These are phyloP conservation scores for Penicillium tannophilum DNA, from an alignment of 495 filamentous ascomycete species.

Conservation along the genomic window DNA sequence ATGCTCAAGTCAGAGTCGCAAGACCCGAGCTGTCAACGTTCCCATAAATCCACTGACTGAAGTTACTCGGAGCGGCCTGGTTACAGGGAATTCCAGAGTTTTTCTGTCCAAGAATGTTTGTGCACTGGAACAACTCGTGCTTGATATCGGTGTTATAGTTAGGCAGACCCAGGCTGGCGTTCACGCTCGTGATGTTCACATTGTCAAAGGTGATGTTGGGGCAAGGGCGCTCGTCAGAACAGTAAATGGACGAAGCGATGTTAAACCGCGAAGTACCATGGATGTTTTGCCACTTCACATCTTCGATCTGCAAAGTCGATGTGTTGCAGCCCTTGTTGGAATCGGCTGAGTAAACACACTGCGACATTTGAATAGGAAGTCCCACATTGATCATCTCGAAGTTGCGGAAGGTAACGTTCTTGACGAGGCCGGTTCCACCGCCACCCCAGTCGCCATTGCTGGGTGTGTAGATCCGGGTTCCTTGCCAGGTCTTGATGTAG, in stretches of 20 bases:
- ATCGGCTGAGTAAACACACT: constrained; percentile 55
- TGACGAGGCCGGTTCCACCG: constrained; percentile 38
- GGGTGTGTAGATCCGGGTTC: constrained; percentile 26
- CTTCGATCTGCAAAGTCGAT: constrained; percentile 47
- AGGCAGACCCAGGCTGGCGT: constrained; percentile 19
- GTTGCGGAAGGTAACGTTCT: constrained; percentile 55
- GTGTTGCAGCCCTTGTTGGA: constrained; percentile 47
- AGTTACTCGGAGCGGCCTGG: constrained; percentile 25
- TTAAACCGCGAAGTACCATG: constrained; percentile 57
- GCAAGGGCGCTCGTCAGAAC: constrained; percentile 47
- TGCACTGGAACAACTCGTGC: constrained; percentile 26
- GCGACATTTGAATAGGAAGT: constrained; percentile 59
- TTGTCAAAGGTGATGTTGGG: constrained; percentile 49
- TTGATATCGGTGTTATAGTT: constrained; percentile 22
- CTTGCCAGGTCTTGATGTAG: constrained; percentile 59
- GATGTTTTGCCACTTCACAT: constrained; percentile 58
- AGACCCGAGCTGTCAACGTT: constrained; percentile 21
- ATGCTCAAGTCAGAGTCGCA: constrained; percentile 11
- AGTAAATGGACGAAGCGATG: constrained; percentile 56
- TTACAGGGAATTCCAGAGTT: constrained; percentile 29
- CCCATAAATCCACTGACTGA: constrained; percentile 22
- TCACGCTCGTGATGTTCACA: constrained; percentile 47
- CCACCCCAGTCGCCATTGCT: constrained; percentile 37
- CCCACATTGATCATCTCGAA: constrained; percentile 48
- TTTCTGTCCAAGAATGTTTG: constrained; percentile 24